Evolutionary conservation across 441 rosid species (phyloP).

Genomic region (Mallotus japonicus): DNA sequence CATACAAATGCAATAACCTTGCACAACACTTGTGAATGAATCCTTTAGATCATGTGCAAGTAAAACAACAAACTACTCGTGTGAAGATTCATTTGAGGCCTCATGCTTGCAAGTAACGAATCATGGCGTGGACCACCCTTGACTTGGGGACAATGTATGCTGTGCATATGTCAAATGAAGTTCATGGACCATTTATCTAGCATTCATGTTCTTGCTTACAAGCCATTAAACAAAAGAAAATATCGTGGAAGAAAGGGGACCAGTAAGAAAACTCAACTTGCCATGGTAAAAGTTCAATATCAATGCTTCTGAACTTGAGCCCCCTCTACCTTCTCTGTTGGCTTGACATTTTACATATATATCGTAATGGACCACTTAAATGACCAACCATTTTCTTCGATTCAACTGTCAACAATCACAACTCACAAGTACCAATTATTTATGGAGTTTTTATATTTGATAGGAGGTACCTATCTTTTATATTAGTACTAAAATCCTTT

Average conservation of each 20-base stretch:
- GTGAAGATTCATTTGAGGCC: not conserved
- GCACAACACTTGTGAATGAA: not conserved
- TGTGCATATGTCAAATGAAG: not conserved
- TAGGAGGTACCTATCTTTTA: no score
- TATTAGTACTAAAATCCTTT: no score
- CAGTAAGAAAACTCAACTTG: not conserved
- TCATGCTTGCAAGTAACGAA: not conserved
- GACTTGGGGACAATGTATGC: constrained; percentile 17
- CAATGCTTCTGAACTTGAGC: no score
- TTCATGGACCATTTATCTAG: not conserved
- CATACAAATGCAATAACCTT: not conserved
- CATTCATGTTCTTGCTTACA: constrained; percentile 9
- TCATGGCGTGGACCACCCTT: not conserved
- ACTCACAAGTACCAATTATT: not conserved
- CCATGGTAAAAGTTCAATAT: not conserved
- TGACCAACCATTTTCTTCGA: not conserved
- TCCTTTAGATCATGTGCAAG: not conserved
- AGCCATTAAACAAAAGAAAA: constrained; percentile 12
- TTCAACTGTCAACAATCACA: not conserved
- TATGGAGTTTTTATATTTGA: not conserved
- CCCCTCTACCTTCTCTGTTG: not conserved
- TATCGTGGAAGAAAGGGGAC: constrained; percentile 23
- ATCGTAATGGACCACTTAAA: not conserved
- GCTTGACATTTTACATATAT: not conserved
- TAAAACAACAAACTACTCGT: not conserved